A percentile compares a stretch with the other conserved stretches of the same genome.
Conservation (phyloP, 78 protist genomes). For the Dictyostelium citrinum region DNA sequence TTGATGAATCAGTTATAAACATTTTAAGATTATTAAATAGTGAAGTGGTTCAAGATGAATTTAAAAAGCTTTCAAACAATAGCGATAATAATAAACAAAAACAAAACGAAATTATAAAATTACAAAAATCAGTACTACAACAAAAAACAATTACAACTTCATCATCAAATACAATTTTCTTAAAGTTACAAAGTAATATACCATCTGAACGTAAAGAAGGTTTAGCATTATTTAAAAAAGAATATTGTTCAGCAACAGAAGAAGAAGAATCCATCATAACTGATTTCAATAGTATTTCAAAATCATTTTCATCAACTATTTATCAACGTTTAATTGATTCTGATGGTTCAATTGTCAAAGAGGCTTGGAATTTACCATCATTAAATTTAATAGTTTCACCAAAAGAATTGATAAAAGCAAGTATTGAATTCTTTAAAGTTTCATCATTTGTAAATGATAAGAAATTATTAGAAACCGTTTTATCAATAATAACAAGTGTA, state of each 20-base stretch:
- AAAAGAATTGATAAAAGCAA: constrained; percentile 3
- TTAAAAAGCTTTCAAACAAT: background rate
- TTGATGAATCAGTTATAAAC: background rate
- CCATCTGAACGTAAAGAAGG: constrained; percentile 30
- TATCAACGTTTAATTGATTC: constrained; percentile 14
- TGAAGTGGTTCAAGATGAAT: background rate
- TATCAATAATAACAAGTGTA: background rate
- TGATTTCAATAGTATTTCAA: background rate
- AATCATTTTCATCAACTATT: background rate
- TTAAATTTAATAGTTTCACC: background rate
- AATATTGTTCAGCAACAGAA: background rate
- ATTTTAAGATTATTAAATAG: background rate
- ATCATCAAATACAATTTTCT: background rate
- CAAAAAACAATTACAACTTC: constrained; percentile 1
- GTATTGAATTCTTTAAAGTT: background rate
- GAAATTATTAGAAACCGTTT: background rate
- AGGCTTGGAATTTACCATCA: background rate
- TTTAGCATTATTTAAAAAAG: background rate
- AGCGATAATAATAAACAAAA: background rate
- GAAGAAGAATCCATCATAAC: too few relatives aligned
- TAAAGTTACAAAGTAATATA: background rate
- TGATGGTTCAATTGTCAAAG: background rate
- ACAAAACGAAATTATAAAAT: background rate
- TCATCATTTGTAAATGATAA: background rate
- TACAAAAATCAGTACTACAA: background rate